Evolutionary conservation across 768 basidiomycete species (phyloP), one percentile per base, ranked within the genome.

Genomic region (Mycena rosella): DNA sequence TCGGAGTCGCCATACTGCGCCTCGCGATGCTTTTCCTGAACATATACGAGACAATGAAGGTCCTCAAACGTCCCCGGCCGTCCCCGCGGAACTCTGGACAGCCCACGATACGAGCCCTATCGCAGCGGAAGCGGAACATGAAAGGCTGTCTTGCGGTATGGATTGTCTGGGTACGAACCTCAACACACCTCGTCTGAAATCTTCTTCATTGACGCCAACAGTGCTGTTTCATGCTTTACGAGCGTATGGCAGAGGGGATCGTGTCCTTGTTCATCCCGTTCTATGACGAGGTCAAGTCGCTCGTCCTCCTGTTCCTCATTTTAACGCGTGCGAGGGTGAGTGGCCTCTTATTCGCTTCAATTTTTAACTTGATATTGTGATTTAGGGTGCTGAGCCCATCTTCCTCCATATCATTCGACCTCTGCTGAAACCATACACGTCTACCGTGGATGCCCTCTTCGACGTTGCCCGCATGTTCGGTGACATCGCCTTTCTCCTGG

Each of bases 31-130:
- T 94, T 38, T 90, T 93, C 76, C 80, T 92, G 71, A 95, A 95
- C 76, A 83, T 95, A 45, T 95, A 91, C 70, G 92, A 93, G 67
- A 90, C 94, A 1, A 95, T 91, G 85, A 96, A 96, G 82, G 90
- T 89, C 2, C 83, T 96, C 67, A 93, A 92, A 73, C 77, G 78
- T 3, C 93, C 93, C 0, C 86, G 86, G 34, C 84, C 86, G 1
- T 86, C 85, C 8, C 66, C 80, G 30, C 80, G 85, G 22, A 87
- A 86, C 78, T 85, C 84, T 65, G 89, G 90, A 15, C 83, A 83
- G 27, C 91, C 90, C 11, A 92, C 89, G 70, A 78, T 85, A 22
- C 86, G 91, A 38, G 92, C 92, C 14, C 75, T 90, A 69, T 85
- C 89, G 27, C 90, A 91, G 77, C 84, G 94, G 73, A 96, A 96